Evolutionary conservation across 495 filamentous ascomycete genomes (phyloP).

Genomic region (Neurospora tetraspora): DNA sequence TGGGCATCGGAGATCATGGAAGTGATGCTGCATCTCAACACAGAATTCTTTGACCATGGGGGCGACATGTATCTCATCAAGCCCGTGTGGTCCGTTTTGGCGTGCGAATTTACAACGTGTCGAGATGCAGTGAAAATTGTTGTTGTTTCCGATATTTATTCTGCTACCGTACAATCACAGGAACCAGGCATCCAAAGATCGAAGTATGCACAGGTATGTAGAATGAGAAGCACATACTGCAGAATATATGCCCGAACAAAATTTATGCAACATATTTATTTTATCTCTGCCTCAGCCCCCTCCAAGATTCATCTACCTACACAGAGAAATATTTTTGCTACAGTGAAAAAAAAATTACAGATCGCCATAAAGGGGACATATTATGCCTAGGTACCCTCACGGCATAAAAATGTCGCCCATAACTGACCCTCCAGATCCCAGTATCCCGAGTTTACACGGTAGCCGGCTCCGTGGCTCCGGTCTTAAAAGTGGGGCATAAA

Average conservation of each 20-base stretch:
- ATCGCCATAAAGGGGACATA: not conserved
- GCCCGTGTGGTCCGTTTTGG: not conserved
- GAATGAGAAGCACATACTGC: not conserved
- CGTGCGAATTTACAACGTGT: not conserved
- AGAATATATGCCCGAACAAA: not conserved
- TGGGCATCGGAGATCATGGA: not conserved
- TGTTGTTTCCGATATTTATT: not conserved
- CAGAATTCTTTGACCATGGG: not conserved
- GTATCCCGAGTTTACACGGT: not conserved
- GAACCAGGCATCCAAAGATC: not conserved
- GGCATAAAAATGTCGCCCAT: not conserved
- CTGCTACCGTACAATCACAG: not conserved
- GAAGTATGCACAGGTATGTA: not conserved
- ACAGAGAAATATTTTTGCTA: not conserved
- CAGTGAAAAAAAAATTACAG: too few species aligned
- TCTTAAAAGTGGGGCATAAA: not conserved
- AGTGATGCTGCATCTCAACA: not conserved
- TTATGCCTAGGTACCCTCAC: not conserved
- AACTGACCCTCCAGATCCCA: not conserved
- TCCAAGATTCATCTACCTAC: not conserved
- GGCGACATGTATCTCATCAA: not conserved
- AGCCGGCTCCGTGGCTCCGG: not conserved
- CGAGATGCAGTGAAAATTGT: not conserved
- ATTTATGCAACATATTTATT: not conserved
- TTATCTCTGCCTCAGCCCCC: not conserved